Evolutionary conservation across 768 basidiomycete species (phyloP).

Genomic region (Solioccasus polychromus): DNA sequence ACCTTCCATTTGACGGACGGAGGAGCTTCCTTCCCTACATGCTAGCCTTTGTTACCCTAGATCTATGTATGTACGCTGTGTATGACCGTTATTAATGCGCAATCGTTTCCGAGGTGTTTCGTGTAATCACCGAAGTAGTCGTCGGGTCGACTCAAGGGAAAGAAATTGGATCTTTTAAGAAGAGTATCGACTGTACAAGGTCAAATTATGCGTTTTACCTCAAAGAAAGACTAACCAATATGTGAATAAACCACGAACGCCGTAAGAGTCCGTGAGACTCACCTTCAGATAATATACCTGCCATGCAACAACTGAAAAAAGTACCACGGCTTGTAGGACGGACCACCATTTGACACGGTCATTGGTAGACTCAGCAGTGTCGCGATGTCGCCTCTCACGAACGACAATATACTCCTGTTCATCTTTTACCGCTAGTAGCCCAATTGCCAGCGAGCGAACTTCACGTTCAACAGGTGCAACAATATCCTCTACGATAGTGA

Average conservation of each 20-base stretch:
- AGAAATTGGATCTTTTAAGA: too few species aligned
- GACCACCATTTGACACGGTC: constrained; percentile 99
- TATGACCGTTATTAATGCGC: constrained; percentile 18
- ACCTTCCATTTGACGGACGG: constrained; percentile 7
- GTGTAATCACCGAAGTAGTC: not conserved
- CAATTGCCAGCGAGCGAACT: constrained; percentile 80
- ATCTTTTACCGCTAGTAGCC: constrained; percentile 88
- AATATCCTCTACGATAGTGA: constrained; percentile 47
- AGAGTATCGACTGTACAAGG: constrained; percentile 1
- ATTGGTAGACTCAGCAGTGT: constrained; percentile 93
- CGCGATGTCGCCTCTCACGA: constrained; percentile 86
- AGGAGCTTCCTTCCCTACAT: constrained; percentile 14
- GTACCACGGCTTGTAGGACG: constrained; percentile 80
- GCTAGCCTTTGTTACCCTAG: constrained; percentile 24
- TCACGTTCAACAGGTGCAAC: constrained; percentile 97
- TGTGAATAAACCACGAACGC: constrained; percentile 1
- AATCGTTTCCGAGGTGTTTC: constrained; percentile 3
- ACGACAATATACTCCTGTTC: constrained; percentile 99
- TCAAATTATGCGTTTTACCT: constrained; percentile 86
- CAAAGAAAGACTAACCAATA: constrained; percentile 70
- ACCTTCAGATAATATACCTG: constrained; percentile 97
- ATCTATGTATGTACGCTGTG: constrained; percentile 26
- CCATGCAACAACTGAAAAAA: constrained; percentile 92
- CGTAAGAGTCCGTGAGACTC: constrained; percentile 9
- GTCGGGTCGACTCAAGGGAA: not conserved